phyloP scores from a whole-genome alignment of 2,329 filamentous ascomycete species.

The Geoglossum cookeanum region DNA sequence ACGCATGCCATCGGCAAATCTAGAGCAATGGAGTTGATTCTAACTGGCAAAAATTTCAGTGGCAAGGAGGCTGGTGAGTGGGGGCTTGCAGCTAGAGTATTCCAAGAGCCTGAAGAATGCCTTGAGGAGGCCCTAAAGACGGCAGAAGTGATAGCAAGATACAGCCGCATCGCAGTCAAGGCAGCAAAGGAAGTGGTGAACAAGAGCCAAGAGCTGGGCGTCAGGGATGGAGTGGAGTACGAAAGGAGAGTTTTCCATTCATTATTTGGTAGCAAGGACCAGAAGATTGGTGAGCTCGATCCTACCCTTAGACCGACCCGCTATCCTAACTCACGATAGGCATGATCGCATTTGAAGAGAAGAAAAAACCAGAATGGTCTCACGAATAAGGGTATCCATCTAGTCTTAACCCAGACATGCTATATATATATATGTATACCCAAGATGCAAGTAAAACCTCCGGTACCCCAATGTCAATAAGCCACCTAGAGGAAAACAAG shows the following conservation, averaged over 20 bases:
- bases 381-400: slow-evolving; percentile 38
- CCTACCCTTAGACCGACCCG: background rate
- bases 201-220: slow-evolving; percentile 81
- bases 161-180: slow-evolving; percentile 71
- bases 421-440: too few species aligned
- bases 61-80: slow-evolving; percentile 74
- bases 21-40: slow-evolving; percentile 76
- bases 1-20: slow-evolving; percentile 69
- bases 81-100: slow-evolving; percentile 73
- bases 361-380: slow-evolving; percentile 82
- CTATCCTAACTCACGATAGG: slow-evolving; percentile 17
- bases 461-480: too few species aligned
- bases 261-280: slow-evolving; percentile 83
- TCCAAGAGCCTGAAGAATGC: slow-evolving; percentile 61
- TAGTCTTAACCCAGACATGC: background rate
- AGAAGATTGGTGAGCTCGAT: slow-evolving; percentile 60
- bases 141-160: slow-evolving; percentile 74
- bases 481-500: too few species aligned
- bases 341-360: slow-evolving; percentile 87
- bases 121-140: slow-evolving; percentile 66
- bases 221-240: slow-evolving; percentile 84
- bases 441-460: too few species aligned
- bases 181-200: slow-evolving; percentile 97
- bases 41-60: slow-evolving; percentile 69
- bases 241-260: slow-evolving; percentile 87